These are phyloP conservation scores for Sporothrix pallida DNA, from an alignment of 2,329 filamentous ascomycete species.

Conservation along the genomic window DNA sequence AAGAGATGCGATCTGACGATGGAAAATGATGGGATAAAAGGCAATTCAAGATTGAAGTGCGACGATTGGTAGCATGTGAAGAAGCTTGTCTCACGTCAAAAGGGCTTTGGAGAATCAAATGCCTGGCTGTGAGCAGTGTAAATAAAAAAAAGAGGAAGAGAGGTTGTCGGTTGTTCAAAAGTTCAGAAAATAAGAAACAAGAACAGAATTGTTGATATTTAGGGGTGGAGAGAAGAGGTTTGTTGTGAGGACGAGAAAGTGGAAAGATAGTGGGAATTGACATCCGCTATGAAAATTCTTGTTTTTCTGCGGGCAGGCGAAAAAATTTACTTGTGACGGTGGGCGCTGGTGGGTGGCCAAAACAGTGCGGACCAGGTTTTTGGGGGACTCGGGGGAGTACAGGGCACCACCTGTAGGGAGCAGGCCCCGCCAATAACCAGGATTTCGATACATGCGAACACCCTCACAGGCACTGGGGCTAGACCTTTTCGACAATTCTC, in stretches of 20 bases:
- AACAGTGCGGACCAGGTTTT: not conserved
- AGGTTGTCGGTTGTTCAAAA: not conserved
- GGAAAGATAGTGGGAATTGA: constrained; percentile 8
- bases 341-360: constrained; percentile 23
- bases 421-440: not conserved
- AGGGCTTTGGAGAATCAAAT: not conserved
- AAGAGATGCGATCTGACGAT: not conserved
- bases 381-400: not conserved
- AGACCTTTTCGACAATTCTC: not conserved
- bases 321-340: constrained; percentile 30
- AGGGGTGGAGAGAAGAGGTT: not conserved
- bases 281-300: constrained; percentile 15
- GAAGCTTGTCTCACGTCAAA: not conserved
- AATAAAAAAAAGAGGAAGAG: not conserved
- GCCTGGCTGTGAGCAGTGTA: not conserved
- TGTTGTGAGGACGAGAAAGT: constrained; percentile 9
- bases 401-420: not conserved
- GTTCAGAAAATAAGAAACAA: not conserved
- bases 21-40: constrained; percentile 10
- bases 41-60: not conserved
- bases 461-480: constrained; percentile 13
- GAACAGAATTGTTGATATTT: constrained; percentile 18
- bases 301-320: constrained; percentile 16
- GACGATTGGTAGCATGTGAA: constrained; percentile 28
- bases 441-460: not conserved